Evolutionary conservation across 106 monocot species (phyloP).

Genomic region (Iris macrosiphon): DNA sequence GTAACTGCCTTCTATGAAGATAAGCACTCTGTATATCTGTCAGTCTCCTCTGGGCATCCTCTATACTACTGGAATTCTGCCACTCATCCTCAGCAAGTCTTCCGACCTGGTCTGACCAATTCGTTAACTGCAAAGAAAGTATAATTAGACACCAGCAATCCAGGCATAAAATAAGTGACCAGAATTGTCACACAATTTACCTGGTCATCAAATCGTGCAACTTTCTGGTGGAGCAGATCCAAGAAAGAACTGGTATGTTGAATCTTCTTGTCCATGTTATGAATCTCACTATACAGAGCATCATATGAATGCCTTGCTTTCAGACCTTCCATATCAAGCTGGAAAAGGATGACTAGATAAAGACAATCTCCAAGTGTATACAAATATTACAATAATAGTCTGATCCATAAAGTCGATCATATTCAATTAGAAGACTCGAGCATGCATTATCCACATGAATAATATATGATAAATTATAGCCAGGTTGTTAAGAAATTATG

Average conservation of each 20-base stretch:
- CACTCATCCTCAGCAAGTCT: slow-evolving; percentile 48
- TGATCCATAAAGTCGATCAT: too few species aligned
- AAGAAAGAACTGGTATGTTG: slow-evolving; percentile 48
- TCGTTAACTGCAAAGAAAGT: slow-evolving; percentile 35
- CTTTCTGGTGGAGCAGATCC: slow-evolving; percentile 43
- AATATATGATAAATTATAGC: too few species aligned
- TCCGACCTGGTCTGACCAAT: slow-evolving; percentile 53
- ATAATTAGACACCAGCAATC: neutral
- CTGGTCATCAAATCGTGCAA: slow-evolving; percentile 54
- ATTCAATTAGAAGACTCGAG: too few species aligned
- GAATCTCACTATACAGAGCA: slow-evolving; percentile 45
- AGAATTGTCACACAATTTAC: slow-evolving; percentile 14
- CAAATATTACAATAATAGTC: too few species aligned
- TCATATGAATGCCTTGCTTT: slow-evolving; percentile 64
- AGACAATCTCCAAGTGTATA: too few species aligned
- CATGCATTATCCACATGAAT: too few species aligned
- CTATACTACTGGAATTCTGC: slow-evolving; percentile 35
- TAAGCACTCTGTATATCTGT: slow-evolving; percentile 44
- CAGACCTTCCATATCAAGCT: slow-evolving; percentile 75
- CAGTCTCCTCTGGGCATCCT: slow-evolving; percentile 41
- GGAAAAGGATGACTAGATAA: slow-evolving; percentile 11
- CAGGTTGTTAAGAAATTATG: too few species aligned
- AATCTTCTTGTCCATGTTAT: slow-evolving; percentile 39
- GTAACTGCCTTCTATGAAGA: slow-evolving; percentile 29
- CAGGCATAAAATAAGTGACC: too few species aligned